phyloP scores from a whole-genome alignment of 352 stramenopile genomes.

The Globisporangium radiosum region DNA sequence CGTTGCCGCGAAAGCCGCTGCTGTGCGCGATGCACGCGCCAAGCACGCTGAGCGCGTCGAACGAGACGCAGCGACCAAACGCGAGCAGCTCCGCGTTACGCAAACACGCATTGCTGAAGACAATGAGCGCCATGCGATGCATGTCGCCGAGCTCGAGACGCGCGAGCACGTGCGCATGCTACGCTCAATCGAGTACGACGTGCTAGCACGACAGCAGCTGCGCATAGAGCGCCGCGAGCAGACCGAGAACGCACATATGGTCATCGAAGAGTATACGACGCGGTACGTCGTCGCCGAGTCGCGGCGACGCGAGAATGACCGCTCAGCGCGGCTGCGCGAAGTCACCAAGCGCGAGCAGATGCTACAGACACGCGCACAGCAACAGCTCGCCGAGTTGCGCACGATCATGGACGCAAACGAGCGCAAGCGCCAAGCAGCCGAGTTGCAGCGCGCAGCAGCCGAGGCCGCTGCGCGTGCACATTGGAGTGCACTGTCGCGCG shows the following conservation, averaged over 20 bases:
- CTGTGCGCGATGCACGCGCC: conserved; percentile 14
- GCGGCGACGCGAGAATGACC: conserved; percentile 24
- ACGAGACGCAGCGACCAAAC: conserved; percentile 12
- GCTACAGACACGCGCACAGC: conserved; percentile 21
- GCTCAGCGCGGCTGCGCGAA: conserved; percentile 22
- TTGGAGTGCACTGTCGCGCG: conserved; percentile 23
- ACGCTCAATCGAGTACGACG: conserved; percentile 26
- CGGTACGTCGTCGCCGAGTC: conserved; percentile 42
- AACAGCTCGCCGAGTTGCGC: conserved; percentile 19
- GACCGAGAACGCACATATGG: conserved; percentile 40
- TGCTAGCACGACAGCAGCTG: conserved; percentile 23
- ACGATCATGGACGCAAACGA: conserved; percentile 21
- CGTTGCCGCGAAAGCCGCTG: conserved; percentile 23
- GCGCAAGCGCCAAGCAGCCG: conserved; percentile 21
- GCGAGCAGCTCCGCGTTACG: conserved; percentile 7
- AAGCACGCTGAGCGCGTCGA: conserved; percentile 9
- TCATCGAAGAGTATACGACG: conserved; percentile 49
- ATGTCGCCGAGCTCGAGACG: conserved; percentile 35
- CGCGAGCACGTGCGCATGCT: conserved; percentile 38
- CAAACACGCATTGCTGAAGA: conserved; percentile 28
- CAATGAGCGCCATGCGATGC: conserved; percentile 33
- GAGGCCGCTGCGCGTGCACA: conserved; percentile 20
- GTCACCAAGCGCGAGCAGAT: conserved; percentile 30
- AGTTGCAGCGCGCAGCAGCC: conserved; percentile 16
- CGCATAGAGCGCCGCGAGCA: conserved; percentile 26